phyloP scores from a whole-genome alignment of 768 basidiomycete species.

The Boletus edulis region DNA sequence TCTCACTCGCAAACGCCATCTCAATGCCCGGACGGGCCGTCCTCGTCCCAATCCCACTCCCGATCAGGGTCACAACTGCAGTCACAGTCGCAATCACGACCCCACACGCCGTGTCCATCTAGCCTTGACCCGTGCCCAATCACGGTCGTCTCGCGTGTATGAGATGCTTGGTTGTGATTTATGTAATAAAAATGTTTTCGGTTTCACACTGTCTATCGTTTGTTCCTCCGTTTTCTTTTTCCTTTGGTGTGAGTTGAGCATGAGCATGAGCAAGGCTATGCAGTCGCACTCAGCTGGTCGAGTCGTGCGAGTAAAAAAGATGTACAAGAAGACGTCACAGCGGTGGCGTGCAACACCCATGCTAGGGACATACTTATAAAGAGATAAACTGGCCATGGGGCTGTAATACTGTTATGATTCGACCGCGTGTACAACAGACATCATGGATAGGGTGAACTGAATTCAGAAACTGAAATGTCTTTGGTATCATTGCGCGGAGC shows the following conservation, averaged over 20 bases:
- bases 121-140: conserved; percentile 11
- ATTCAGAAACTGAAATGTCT: no score
- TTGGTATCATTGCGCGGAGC: no score
- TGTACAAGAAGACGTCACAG: not conserved
- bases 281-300: no score
- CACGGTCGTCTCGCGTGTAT: conserved; percentile 14
- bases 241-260: no score
- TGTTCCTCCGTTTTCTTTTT: not conserved
- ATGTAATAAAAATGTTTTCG: not conserved
- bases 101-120: not conserved
- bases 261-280: not conserved
- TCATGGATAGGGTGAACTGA: no score
- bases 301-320: not conserved
- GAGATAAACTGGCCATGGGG: no score
- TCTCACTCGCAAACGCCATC: conserved; percentile 2
- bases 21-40: not conserved
- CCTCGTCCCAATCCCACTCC: not conserved
- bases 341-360: no score
- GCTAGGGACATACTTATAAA: no score
- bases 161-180: not conserved
- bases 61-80: not conserved
- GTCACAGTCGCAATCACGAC: not conserved
- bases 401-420: no score
- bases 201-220: not conserved
- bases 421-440: no score